phyloP scores from a whole-genome alignment of 108 stramenopile species.

The Pseudonitzschia pungens region DNA sequence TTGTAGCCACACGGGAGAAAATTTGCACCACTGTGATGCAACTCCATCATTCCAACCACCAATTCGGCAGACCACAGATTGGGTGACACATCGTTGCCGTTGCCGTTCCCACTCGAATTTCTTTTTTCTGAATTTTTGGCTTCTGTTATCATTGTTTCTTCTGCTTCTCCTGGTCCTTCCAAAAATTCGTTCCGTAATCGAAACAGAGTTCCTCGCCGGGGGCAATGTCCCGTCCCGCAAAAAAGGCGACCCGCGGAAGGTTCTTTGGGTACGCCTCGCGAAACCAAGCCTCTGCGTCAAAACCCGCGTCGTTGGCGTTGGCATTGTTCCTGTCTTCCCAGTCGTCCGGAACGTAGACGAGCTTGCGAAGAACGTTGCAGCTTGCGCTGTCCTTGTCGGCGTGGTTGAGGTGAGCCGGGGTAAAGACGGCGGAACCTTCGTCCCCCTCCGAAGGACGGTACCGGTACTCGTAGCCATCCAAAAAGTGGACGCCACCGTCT shows the following conservation, averaged over 20 bases:
- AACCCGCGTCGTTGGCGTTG: too few relatives aligned
- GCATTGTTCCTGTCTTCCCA: too few relatives aligned
- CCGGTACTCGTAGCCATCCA: slow-evolving; percentile 39
- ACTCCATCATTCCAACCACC: too few relatives aligned
- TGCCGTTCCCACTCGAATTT: too few relatives aligned
- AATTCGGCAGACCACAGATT: too few relatives aligned
- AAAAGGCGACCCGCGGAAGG: slow-evolving; percentile 33
- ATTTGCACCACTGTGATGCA: too few relatives aligned
- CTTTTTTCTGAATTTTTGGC: too few relatives aligned
- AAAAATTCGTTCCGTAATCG: slow-evolving; percentile 48
- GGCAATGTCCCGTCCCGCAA: slow-evolving; percentile 27
- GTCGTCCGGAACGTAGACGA: neutral
- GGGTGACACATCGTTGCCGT: too few relatives aligned
- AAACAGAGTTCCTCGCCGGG: slow-evolving; percentile 41
- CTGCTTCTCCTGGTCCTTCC: slow-evolving; percentile 14
- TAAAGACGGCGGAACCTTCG: slow-evolving; percentile 11
- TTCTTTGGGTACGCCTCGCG: neutral
- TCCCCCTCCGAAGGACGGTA: slow-evolving; percentile 5
- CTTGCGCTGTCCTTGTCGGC: slow-evolving; percentile 14
- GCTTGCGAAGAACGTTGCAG: slow-evolving; percentile 29
- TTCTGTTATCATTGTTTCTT: too few relatives aligned
- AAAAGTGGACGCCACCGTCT: slow-evolving; percentile 41
- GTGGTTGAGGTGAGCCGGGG: slow-evolving; percentile 43
- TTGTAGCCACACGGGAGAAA: too few relatives aligned
- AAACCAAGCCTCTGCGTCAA: neutral